Conservation (phyloP, 2,329 filamentous ascomycete genomes). For the Penicillium digitatum region DNA sequence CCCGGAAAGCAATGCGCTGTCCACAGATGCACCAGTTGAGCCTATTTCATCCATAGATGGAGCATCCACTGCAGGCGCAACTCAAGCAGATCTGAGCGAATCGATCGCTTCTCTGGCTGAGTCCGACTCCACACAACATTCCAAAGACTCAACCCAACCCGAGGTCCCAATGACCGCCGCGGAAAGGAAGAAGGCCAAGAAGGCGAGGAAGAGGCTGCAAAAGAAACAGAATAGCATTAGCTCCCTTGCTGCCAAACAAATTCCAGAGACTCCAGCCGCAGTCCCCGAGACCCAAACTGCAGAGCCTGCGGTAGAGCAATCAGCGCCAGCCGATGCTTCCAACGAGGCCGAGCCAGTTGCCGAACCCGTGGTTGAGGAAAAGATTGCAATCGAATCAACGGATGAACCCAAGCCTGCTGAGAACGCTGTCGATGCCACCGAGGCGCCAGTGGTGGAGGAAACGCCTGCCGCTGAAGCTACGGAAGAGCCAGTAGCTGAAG, state of each 20-base stretch:
- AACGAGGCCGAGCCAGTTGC: constrained; percentile 1
- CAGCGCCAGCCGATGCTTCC: constrained; percentile 3
- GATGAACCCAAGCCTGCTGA: constrained; percentile 12
- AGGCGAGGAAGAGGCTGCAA: constrained; percentile 23
- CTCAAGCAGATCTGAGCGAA: background rate
- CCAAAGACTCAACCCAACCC: constrained; percentile 1
- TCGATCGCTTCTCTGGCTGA: constrained; percentile 3
- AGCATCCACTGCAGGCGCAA: constrained; percentile 1
- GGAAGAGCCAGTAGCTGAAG: background rate
- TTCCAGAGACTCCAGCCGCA: constrained; percentile 8
- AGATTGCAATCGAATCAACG: constrained; percentile 8
- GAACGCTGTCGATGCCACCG: background rate
- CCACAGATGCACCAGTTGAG: constrained; percentile 18
- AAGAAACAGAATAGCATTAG: constrained; percentile 17
- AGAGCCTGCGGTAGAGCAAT: constrained; percentile 9
- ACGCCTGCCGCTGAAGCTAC: constrained; percentile 9
- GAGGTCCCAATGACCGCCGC: constrained; percentile 15
- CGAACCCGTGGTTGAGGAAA: constrained; percentile 4
- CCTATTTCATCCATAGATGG: constrained; percentile 9
- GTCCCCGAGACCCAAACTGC: constrained; percentile 7
- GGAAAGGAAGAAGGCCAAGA: constrained; percentile 22
- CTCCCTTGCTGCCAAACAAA: constrained; percentile 7
- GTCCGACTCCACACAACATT: background rate
- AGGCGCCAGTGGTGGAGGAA: background rate
- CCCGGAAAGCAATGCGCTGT: constrained; percentile 15